Percentiles rank a stretch among this genome's conserved stretches.
phyloP scores from a whole-genome alignment of 495 filamentous ascomycete species.

The Aspergillus avenaceus region DNA sequence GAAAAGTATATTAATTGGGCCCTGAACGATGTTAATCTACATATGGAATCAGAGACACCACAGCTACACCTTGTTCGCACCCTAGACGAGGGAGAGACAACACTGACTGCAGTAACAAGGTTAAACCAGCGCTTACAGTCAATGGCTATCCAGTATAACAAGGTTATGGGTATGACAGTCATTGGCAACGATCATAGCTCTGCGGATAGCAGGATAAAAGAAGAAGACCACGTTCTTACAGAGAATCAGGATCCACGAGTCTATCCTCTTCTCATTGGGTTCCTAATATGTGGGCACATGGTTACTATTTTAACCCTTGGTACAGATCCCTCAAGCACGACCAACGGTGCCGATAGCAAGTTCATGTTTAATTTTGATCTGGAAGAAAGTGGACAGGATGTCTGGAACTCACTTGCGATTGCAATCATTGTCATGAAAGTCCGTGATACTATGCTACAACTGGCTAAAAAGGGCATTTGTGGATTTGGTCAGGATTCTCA shows the following conservation, averaged over 20 bases:
- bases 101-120: conserved; percentile 25
- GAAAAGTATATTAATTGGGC: conserved; percentile 42
- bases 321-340: conserved; percentile 18
- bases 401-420: conserved; percentile 46
- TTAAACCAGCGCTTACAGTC: conserved; percentile 26
- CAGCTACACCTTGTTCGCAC: conserved; percentile 33
- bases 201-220: too few species aligned
- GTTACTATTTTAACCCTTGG: conserved; percentile 39
- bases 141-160: conserved; percentile 24
- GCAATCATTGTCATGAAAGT: conserved; percentile 37
- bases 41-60: conserved; percentile 13
- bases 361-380: conserved; percentile 40
- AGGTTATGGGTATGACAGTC: not conserved
- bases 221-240: not conserved
- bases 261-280: conserved; percentile 32
- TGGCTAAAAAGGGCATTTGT: conserved; percentile 15
- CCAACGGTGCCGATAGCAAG: conserved; percentile 12
- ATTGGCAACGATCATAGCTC: not conserved
- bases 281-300: conserved; percentile 39
- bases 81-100: conserved; percentile 23
- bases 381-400: conserved; percentile 34
- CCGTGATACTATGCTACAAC: conserved; percentile 29
- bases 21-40: conserved; percentile 29
- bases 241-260: not conserved
- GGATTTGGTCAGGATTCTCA: conserved; percentile 3